A percentile compares a stretch with the other conserved stretches of the same genome.
phyloP scores from a whole-genome alignment of 2,329 filamentous ascomycete genomes.

The Tothia fuscella region DNA sequence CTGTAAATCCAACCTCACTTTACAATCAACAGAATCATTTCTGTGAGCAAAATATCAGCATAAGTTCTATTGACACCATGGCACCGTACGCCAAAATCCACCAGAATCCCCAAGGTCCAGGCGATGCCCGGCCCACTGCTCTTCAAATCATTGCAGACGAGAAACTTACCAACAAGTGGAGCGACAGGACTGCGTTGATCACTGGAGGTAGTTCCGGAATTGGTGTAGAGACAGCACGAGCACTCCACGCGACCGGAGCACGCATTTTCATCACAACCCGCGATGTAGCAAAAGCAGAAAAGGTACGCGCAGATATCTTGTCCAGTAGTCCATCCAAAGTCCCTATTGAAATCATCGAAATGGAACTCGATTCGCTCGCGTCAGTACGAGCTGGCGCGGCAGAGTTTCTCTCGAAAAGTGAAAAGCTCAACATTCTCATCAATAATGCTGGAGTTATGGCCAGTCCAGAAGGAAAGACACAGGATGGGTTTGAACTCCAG shows the following conservation, averaged over 20 bases:
- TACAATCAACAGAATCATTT: too few relatives aligned
- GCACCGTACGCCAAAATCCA: constrained; percentile 1
- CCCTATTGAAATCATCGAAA: constrained; percentile 16
- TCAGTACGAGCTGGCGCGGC: constrained; percentile 15
- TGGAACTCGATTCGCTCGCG: constrained; percentile 17
- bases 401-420: constrained; percentile 15
- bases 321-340: constrained; percentile 12
- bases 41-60: too few relatives aligned
- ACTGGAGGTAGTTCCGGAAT: constrained; percentile 21
- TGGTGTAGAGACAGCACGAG: constrained; percentile 11
- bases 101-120: constrained; percentile 20
- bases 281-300: constrained; percentile 28
- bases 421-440: constrained; percentile 9
- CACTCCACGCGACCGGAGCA: constrained; percentile 28
- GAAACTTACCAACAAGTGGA: constrained; percentile 20
- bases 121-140: constrained; percentile 31
- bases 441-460: constrained; percentile 16
- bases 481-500: constrained; percentile 37
- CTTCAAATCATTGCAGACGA: constrained; percentile 29
- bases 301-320: constrained; percentile 17
- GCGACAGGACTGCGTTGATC: constrained; percentile 18
- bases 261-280: constrained; percentile 33
- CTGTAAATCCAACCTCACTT: too few relatives aligned
- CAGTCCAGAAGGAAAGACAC: constrained; percentile 15
- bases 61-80: too few relatives aligned